Conservation (phyloP, 2,329 filamentous ascomycete species). For the Ophioceras dolichostomum region DNA sequence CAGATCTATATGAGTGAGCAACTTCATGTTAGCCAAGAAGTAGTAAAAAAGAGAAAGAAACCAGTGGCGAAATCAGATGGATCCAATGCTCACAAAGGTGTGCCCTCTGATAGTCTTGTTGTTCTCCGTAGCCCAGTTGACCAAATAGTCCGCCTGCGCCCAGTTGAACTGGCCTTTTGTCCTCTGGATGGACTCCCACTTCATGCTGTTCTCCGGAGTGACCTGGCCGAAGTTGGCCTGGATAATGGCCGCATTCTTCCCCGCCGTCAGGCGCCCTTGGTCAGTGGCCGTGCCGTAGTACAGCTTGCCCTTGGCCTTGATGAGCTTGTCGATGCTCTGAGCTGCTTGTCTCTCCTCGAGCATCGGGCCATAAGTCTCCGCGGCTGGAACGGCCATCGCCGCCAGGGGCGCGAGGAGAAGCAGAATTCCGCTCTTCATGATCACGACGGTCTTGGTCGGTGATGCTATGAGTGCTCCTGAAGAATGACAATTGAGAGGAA, state of each 20-base stretch:
- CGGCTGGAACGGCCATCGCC: conserved; percentile 17
- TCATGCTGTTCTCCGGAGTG: conserved; percentile 59
- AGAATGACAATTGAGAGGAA: not conserved
- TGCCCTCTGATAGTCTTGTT: conserved; percentile 2
- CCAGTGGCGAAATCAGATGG: too few relatives aligned
- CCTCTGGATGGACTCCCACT: conserved; percentile 49
- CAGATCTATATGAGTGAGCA: too few relatives aligned
- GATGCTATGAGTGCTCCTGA: not conserved
- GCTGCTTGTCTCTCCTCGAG: conserved; percentile 21
- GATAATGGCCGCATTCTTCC: conserved; percentile 43
- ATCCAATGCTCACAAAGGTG: too few relatives aligned
- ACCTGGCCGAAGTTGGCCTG: conserved; percentile 50
- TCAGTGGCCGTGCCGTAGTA: conserved; percentile 52
- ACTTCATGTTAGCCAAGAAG: too few relatives aligned
- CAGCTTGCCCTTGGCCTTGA: conserved; percentile 51
- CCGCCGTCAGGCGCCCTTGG: conserved; percentile 33
- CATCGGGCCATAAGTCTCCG: conserved; percentile 14
- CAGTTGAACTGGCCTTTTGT: conserved; percentile 41
- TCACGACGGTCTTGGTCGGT: not conserved
- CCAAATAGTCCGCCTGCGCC: conserved; percentile 30
- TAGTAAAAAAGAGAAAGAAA: too few relatives aligned
- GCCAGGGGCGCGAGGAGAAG: conserved; percentile 24
- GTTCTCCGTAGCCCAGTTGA: conserved; percentile 32
- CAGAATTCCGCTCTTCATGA: conserved; percentile 18
- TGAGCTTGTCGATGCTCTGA: conserved; percentile 38